Evolutionary conservation across 306 rosid genomes (phyloP).

Genomic region (Acacia acuminata): DNA sequence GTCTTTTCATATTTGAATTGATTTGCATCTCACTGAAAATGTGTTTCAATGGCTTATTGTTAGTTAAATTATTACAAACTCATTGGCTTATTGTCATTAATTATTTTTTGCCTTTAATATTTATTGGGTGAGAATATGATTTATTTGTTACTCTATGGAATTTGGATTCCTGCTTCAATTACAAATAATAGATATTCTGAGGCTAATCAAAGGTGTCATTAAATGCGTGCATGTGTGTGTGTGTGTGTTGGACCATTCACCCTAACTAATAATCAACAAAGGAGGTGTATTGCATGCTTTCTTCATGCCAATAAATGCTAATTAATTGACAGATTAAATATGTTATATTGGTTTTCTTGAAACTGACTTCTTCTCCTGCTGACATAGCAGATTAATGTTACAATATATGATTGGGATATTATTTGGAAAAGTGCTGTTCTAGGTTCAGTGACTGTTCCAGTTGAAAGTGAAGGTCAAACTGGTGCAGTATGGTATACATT

Average conservation of each 20-base stretch:
- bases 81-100: not conserved
- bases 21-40: not conserved
- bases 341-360: constrained; percentile 49
- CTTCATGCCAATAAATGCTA: constrained; percentile 28
- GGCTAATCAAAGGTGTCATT: not conserved
- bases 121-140: constrained; percentile 1
- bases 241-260: constrained; percentile 5
- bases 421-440: constrained; percentile 97
- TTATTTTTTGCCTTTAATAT: not conserved
- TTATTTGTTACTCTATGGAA: constrained; percentile 18
- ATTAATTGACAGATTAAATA: constrained; percentile 34
- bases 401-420: constrained; percentile 98
- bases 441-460: constrained; percentile 90
- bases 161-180: constrained; percentile 20
- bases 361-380: constrained; percentile 54
- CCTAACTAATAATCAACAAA: not conserved
- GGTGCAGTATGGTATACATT: constrained; percentile 88
- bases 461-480: constrained; percentile 89
- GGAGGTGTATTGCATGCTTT: constrained; percentile 11
- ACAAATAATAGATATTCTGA: not conserved
- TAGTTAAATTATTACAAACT: not conserved
- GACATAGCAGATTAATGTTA: constrained; percentile 78
- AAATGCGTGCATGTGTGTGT: not conserved
- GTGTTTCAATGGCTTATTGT: not conserved
- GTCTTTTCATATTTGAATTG: constrained; percentile 12